These are phyloP conservation scores for Ceratocystis huliohia DNA, from an alignment of 2,329 filamentous ascomycete genomes.

Conservation along the genomic window DNA sequence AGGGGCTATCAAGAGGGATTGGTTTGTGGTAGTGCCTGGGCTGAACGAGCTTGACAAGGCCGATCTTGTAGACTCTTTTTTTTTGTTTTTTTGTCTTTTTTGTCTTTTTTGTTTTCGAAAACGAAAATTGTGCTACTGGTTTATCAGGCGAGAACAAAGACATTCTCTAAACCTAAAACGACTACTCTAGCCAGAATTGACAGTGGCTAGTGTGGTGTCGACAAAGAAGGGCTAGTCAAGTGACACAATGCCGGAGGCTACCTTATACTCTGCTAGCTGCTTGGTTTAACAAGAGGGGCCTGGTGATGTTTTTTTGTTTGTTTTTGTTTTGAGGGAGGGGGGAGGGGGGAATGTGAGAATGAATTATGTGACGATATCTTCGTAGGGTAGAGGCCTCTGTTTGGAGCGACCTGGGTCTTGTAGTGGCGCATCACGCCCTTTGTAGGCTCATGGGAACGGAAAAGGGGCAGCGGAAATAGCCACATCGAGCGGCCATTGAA, in stretches of 20 bases:
- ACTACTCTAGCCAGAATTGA: neutral
- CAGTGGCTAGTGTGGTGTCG: neutral
- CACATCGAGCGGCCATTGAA: too few relatives aligned
- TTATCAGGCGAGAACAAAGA: neutral
- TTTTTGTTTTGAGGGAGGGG: too few relatives aligned
- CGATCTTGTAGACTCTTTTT: neutral
- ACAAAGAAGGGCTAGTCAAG: neutral
- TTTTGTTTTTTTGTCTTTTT: neutral
- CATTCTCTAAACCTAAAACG: neutral
- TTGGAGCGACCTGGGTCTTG: too few relatives aligned
- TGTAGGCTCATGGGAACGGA: too few relatives aligned
- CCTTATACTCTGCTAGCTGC: neutral
- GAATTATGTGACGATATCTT: too few relatives aligned
- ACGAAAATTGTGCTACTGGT: neutral
- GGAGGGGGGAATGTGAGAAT: too few relatives aligned
- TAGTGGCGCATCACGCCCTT: too few relatives aligned
- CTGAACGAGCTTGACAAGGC: neutral
- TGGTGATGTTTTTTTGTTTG: too few relatives aligned
- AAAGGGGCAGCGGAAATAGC: too few relatives aligned
- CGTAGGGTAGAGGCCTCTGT: too few relatives aligned
- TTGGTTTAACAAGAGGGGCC: too few relatives aligned
- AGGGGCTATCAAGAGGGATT: neutral
- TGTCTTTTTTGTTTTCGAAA: neutral
- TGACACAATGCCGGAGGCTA: neutral
- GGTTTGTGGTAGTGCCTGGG: neutral